A percentile compares a stretch with the other conserved stretches of the same genome.
phyloP scores from a whole-genome alignment of 768 basidiomycete genomes.

The Boletus subcaerulescens region DNA sequence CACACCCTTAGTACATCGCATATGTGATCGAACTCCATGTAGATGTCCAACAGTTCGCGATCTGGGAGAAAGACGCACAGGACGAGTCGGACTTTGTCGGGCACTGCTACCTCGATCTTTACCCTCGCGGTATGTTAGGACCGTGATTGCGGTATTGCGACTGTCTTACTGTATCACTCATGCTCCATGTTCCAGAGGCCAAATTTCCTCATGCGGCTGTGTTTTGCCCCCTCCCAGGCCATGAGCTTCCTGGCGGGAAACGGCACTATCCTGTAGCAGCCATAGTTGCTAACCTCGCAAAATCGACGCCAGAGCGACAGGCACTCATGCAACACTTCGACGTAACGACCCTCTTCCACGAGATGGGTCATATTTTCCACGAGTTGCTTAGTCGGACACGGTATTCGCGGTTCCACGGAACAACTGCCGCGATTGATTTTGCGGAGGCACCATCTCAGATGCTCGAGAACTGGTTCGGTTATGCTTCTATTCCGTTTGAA shows the following conservation, averaged over 20 bases:
- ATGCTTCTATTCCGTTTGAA: background rate
- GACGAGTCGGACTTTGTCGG: conserved; percentile 72
- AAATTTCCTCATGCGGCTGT: conserved; percentile 87
- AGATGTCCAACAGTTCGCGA: conserved; percentile 80
- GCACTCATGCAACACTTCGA: conserved; percentile 84
- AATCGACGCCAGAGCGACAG: conserved; percentile 72
- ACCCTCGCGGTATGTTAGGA: conserved; percentile 62
- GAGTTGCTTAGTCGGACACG: conserved; percentile 65
- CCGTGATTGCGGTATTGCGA: background rate
- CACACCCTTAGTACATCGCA: background rate
- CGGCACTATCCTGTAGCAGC: conserved; percentile 70
- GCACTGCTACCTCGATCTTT: conserved; percentile 84
- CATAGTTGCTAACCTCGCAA: conserved; percentile 89
- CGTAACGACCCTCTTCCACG: conserved; percentile 87
- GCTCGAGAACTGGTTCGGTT: conserved; percentile 77
- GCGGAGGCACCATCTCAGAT: conserved; percentile 91
- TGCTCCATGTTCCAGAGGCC: conserved; percentile 38
- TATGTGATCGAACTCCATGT: background rate
- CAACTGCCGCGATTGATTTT: conserved; percentile 72
- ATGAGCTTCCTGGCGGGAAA: conserved; percentile 49
- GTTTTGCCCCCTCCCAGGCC: conserved; percentile 69
- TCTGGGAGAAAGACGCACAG: conserved; percentile 77
- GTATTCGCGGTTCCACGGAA: conserved; percentile 78
- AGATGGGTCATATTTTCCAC: conserved; percentile 76
- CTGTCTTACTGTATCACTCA: background rate